phyloP scores from a whole-genome alignment of 805 yeast species.

The Candida berthetii region DNA sequence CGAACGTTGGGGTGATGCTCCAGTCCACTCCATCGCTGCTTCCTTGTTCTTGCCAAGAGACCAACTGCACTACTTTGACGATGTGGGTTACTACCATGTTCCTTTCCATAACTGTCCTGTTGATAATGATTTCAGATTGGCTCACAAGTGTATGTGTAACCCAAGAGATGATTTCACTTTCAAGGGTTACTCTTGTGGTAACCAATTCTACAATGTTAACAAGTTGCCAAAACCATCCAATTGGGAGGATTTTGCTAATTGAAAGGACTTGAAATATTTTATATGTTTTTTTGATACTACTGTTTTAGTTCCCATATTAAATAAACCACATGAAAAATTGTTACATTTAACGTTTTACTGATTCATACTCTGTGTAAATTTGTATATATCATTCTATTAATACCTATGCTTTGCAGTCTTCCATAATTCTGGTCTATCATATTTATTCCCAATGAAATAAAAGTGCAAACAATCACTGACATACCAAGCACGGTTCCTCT shows the following conservation, averaged over 20 bases:
- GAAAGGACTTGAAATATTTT: constrained; percentile 3
- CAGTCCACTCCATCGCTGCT: constrained; percentile 86
- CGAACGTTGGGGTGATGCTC: constrained; percentile 95
- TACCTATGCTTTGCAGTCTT: constrained; percentile 29
- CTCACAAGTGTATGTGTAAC: constrained; percentile 66
- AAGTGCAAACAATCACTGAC: constrained; percentile 61
- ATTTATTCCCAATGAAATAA: constrained; percentile 45
- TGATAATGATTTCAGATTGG: constrained; percentile 50
- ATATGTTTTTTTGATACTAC: too few species aligned
- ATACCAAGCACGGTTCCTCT: constrained; percentile 65
- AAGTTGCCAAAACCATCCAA: constrained; percentile 56
- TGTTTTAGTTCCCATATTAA: too few species aligned
- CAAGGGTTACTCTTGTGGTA: constrained; percentile 67
- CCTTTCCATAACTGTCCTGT: constrained; percentile 81
- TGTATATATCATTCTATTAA: too few species aligned
- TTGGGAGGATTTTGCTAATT: constrained; percentile 57
- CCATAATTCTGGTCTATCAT: constrained; percentile 61
- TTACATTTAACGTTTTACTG: too few species aligned
- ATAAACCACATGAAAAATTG: too few species aligned
- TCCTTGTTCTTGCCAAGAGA: constrained; percentile 67
- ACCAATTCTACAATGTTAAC: constrained; percentile 51
- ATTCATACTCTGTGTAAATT: too few species aligned
- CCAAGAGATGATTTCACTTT: constrained; percentile 71
- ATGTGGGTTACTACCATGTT: constrained; percentile 78
- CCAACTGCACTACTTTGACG: constrained; percentile 74